phyloP scores from a whole-genome alignment of 2,329 filamentous ascomycete genomes.

The Coleophoma crateriformis region DNA sequence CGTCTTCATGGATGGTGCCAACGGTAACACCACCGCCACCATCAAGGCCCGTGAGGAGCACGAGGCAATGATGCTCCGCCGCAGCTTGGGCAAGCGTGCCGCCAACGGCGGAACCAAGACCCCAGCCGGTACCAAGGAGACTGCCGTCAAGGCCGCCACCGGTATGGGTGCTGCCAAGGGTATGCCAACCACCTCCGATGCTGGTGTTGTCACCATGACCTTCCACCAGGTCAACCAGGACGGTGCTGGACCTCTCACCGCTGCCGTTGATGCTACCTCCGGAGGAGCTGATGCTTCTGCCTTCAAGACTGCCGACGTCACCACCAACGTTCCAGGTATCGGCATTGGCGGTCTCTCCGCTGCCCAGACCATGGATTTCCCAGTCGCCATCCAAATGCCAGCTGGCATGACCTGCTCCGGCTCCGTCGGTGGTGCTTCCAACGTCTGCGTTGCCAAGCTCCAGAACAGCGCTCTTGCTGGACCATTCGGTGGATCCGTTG shows the following conservation, averaged over 20 bases:
- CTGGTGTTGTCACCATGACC: constrained; percentile 56
- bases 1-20: constrained; percentile 51
- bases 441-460: constrained; percentile 61
- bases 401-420: constrained; percentile 61
- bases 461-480: constrained; percentile 57
- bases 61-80: constrained; percentile 51
- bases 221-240: constrained; percentile 70
- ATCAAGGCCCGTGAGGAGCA: constrained; percentile 68
- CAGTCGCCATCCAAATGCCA: constrained; percentile 60
- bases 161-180: constrained; percentile 45
- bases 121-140: constrained; percentile 39
- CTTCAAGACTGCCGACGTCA: constrained; percentile 54
- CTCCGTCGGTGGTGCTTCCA: constrained; percentile 48
- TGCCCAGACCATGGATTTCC: constrained; percentile 58
- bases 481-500: constrained; percentile 61
- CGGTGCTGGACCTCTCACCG: constrained; percentile 58
- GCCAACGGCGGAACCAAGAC: constrained; percentile 40
- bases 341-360: constrained; percentile 51
- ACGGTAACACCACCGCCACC: constrained; percentile 32
- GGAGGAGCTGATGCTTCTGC: constrained; percentile 55
- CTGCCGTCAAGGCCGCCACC: constrained; percentile 45
- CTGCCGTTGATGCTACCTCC: constrained; percentile 55
- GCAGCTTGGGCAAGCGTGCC: constrained; percentile 23
- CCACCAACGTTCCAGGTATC: constrained; percentile 55
- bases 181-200: constrained; percentile 50